Evolutionary conservation across 352 stramenopile genomes (phyloP).

Genomic region (Phytophthora pini): DNA sequence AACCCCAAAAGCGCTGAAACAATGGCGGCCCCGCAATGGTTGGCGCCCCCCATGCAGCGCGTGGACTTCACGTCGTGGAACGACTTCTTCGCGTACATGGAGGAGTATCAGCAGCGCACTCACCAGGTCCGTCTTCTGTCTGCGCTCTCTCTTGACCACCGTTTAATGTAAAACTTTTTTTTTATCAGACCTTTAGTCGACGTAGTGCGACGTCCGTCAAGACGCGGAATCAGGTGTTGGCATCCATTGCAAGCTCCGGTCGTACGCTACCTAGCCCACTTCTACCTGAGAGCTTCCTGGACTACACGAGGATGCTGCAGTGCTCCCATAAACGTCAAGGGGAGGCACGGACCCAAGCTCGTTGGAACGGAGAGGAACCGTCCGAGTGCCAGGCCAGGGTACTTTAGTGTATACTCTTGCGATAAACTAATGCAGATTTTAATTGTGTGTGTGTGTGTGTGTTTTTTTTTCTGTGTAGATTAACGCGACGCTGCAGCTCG

Average conservation of each 20-base stretch:
- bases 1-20: background rate
- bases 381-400: conserved; percentile 42
- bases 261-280: conserved; percentile 10
- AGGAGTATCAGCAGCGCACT: conserved; percentile 35
- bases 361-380: conserved; percentile 33
- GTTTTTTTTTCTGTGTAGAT: conserved; percentile 22
- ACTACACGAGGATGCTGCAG: conserved; percentile 44
- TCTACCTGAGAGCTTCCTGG: conserved; percentile 36
- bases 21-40: background rate
- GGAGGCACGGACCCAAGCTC: background rate
- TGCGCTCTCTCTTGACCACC: background rate
- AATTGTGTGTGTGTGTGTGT: background rate
- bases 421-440: background rate
- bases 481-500: conserved; percentile 37
- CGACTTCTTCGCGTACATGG: conserved; percentile 38
- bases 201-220: conserved; percentile 41
- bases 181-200: conserved; percentile 31
- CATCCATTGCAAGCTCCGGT: conserved; percentile 25
- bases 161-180: background rate
- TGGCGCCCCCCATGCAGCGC: conserved; percentile 26
- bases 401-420: background rate
- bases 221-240: conserved; percentile 39
- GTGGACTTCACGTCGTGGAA: conserved; percentile 33
- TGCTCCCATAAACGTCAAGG: conserved; percentile 30
- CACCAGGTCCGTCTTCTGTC: conserved; percentile 21